phyloP scores from a whole-genome alignment of 768 basidiomycete genomes.

The Calocybe gangraenosa region DNA sequence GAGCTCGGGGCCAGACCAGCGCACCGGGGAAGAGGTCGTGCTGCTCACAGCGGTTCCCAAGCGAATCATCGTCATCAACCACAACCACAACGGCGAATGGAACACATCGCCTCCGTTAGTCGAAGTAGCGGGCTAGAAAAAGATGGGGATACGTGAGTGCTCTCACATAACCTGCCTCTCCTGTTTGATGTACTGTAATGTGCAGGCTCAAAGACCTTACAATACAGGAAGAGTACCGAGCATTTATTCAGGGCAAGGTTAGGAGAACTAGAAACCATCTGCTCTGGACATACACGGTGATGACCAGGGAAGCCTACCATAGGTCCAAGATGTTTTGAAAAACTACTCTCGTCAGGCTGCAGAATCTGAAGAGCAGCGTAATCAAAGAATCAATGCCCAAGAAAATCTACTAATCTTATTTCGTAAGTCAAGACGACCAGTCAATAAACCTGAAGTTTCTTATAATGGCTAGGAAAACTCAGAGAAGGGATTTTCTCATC shows the following conservation, averaged over 20 bases:
- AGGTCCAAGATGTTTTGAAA: conserved; percentile 50
- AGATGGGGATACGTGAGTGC: conserved; percentile 69
- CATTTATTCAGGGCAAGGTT: conserved; percentile 68
- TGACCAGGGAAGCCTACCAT: too few relatives aligned
- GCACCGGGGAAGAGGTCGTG: conserved; percentile 10
- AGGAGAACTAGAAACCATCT: too few relatives aligned
- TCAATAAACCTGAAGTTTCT: not conserved
- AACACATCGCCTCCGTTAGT: conserved; percentile 68
- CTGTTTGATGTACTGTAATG: conserved; percentile 29
- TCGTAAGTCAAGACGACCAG: conserved; percentile 37
- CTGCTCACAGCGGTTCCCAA: not conserved
- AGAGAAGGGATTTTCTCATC: conserved; percentile 70
- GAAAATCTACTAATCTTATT: conserved; percentile 73
- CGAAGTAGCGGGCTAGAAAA: conserved; percentile 72
- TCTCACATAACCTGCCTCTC: not conserved
- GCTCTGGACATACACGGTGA: too few relatives aligned
- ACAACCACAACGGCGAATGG: conserved; percentile 40
- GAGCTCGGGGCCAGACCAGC: conserved; percentile 5
- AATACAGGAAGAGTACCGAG: conserved; percentile 65
- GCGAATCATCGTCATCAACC: not conserved
- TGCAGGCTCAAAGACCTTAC: conserved; percentile 54
- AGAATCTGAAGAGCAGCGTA: conserved; percentile 30
- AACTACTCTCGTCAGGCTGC: conserved; percentile 25
- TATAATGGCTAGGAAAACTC: conserved; percentile 61
- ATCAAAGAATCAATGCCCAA: conserved; percentile 48